Conservation (phyloP, 257 asterid genomes). For the Ajuga chamaepitys region DNA sequence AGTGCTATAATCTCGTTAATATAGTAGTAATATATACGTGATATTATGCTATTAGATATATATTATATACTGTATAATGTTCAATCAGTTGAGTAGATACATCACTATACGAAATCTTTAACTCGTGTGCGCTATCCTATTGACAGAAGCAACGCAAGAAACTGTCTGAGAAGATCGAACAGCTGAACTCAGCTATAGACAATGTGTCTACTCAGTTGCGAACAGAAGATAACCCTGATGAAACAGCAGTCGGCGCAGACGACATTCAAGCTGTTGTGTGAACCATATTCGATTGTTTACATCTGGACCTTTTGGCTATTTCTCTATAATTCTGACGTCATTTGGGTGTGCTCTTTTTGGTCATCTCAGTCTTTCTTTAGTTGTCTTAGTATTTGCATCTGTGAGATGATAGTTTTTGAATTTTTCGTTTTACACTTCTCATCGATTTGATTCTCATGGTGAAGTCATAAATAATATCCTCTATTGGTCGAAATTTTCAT, state of each 20-base stretch:
- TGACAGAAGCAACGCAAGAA: constrained; percentile 66
- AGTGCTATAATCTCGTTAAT: not conserved
- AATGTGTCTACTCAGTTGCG: constrained; percentile 46
- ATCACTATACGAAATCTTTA: not conserved
- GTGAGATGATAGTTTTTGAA: not conserved
- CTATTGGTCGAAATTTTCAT: not conserved
- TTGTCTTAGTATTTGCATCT: not conserved
- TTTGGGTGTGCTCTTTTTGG: not conserved
- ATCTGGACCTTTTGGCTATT: not conserved
- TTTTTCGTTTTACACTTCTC: not conserved
- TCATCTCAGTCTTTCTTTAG: not conserved
- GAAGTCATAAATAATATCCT: not conserved
- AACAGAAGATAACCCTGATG: constrained; percentile 34
- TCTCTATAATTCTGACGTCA: not conserved
- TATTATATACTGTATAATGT: too few relatives aligned
- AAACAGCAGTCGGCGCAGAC: constrained; percentile 34
- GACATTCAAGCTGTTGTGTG: constrained; percentile 40
- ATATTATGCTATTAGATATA: too few relatives aligned
- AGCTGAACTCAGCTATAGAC: constrained; percentile 67
- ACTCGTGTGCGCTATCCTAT: not conserved
- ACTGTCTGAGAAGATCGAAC: constrained; percentile 58
- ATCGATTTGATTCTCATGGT: not conserved
- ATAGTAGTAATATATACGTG: not conserved
- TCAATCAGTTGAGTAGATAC: not conserved
- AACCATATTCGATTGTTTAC: constrained; percentile 8